phyloP scores from a whole-genome alignment of 1,139 yeast species.

The Pichia sp. region DNA sequence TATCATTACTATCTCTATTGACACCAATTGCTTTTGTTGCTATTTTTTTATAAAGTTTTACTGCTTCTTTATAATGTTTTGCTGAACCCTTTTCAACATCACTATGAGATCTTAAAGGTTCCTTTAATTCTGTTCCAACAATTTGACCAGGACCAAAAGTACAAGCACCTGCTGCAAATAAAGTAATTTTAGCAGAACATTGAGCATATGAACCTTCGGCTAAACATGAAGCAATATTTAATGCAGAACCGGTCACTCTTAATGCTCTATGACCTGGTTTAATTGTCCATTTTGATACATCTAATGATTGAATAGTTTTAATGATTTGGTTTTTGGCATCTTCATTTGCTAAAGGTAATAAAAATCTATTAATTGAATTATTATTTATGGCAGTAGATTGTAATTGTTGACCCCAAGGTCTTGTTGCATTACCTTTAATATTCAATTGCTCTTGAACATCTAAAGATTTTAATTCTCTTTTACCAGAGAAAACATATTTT shows the following conservation, averaged over 20 bases:
- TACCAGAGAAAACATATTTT: constrained; percentile 88
- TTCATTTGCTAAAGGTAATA: constrained; percentile 77
- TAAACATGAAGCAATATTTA: constrained; percentile 75
- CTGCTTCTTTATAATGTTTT: constrained; percentile 86
- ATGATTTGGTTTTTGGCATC: constrained; percentile 84
- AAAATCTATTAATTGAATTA: constrained; percentile 60
- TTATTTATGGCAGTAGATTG: constrained; percentile 17
- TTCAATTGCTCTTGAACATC: constrained; percentile 31
- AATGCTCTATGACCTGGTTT: constrained; percentile 82
- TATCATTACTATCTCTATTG: constrained; percentile 30
- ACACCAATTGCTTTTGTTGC: constrained; percentile 59
- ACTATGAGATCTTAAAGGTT: constrained; percentile 94
- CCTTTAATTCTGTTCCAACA: constrained; percentile 85
- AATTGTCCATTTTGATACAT: constrained; percentile 88
- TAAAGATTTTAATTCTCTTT: constrained; percentile 50
- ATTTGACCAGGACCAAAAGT: constrained; percentile 94
- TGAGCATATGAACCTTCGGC: constrained; percentile 85
- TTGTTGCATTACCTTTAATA: constrained; percentile 29
- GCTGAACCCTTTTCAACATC: constrained; percentile 90
- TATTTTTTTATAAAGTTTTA: constrained; percentile 72
- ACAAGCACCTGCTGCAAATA: constrained; percentile 93
- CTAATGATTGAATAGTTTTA: constrained; percentile 69
- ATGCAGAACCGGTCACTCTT: constrained; percentile 91
- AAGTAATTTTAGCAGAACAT: constrained; percentile 82
- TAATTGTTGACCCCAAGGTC: constrained; percentile 31